Base-by-base conservation (phyloP, 257 asterid species). In the Salvia hispanica region DNA sequence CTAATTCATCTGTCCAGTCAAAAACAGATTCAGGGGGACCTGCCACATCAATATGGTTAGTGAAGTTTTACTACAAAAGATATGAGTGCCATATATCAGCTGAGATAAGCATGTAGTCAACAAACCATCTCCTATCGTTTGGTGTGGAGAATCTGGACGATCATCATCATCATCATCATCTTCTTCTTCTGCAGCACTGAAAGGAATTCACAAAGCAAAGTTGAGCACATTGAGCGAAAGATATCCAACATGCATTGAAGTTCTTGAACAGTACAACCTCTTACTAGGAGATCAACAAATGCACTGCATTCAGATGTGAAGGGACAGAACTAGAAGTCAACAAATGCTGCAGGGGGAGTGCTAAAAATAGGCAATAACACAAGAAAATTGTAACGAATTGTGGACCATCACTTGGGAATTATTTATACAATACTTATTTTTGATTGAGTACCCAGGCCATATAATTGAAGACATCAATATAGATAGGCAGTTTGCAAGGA, bases 1-100 rank as follows among this genome's bases (percentile, higher is more conserved):
- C 92, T 50, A 89, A 48, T 75, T 85, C 98, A 81, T 85, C 85
- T 45, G 96, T 88, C 98, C 98, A 91, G 77, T 91, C 98, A 16
- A 80, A 74, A 61, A 88, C 76, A 69, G 93, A 88, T 48, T 84
- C 95, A 11, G 96, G 98, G 66, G 85, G 90, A 45, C 94, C 98
- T 91, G 86, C 58, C 77, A 77, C 67, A 67, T 62, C 43, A 73
- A 70, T 67, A 31, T 28, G 39, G 66, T 45, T 56, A 62, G 70
- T 60, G 43, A 64, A 51, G 37, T 33, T 39, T 67, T 67, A 56
- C 47, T 25, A 64, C 48, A 18, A 45, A 71, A 54, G 25, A 56
- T 31, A 11, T 11, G 7, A 34, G 9, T 58, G 14, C 14, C 6
- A 34, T 28, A 42, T 34, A 47, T 63, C 79, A 72, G 70, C 56